Base-by-base conservation (phyloP, 345 rosid genomes). In the Pugionium cornutum region DNA sequence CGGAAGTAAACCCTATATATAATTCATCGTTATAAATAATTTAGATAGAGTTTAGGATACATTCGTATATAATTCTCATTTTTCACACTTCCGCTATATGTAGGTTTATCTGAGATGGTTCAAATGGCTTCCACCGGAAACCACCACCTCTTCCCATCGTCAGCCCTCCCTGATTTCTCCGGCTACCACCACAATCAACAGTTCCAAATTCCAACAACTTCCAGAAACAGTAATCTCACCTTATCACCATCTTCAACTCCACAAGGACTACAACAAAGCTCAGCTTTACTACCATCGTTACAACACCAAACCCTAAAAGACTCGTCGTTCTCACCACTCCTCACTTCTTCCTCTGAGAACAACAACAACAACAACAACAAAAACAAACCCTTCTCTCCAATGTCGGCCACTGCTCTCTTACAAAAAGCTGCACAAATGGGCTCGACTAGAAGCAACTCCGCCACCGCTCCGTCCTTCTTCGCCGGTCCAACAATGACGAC, bases 341-440 rank as follows among this genome's bases (percentile, higher is more conserved):
- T 74, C 53, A 59, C 77, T 36, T 60, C 77, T 10, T 82, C 79
- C 64, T 75, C 82, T 1, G 79, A 78, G 4, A 45, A 58, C 41
- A 81, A 78, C 62, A 77, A 67, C 67, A 74, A 80, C 43, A 62
- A 73, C 69, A n/a, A n/a, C n/a, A n/a, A n/a, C n/a, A n/a, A n/a
- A n/a, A n/a, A 73, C 69, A 61, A 79, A 34, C 62, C 86, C 45
- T 57, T 68, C 7, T 68, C 84, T 9, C 86, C 89, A 37, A 83
- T 89, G 92, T 92, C 96, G 0, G 97, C 98, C 9, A 92, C 98
- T 1, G 96, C 94, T 1, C 96, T 92, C 34, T 76, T 92, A 37
- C 98, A 89, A 48, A 92, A 92, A 60, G 98, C 97, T 31, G 98
- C 98, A 3, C 97, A 86, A 68, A 89, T 92, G 79, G 98, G 98